phyloP scores from a whole-genome alignment of 169 alveolate species.

The Blepharisma undulans region DNA sequence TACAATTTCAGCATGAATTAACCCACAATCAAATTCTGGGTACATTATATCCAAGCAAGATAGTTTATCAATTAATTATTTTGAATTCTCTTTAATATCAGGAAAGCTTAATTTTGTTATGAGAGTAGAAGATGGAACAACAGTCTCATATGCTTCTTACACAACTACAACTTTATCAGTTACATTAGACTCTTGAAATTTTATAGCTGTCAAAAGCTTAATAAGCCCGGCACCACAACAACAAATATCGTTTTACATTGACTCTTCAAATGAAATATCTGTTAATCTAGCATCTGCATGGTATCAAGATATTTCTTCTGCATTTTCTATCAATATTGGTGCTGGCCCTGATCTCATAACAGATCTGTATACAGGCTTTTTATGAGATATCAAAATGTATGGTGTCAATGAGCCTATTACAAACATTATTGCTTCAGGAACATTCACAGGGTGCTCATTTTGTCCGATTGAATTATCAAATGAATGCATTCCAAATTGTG shows the following conservation, averaged over 20 bases:
- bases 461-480: neutral
- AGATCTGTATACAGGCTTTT: neutral
- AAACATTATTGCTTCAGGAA: neutral
- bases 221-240: neutral
- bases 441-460: neutral
- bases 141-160: too few relatives aligned
- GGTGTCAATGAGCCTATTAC: neutral
- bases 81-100: neutral
- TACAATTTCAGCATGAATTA: neutral
- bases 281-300: too few relatives aligned
- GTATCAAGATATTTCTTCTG: too few relatives aligned
- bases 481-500: neutral
- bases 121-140: too few relatives aligned
- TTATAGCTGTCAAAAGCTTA: neutral
- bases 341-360: too few relatives aligned
- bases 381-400: neutral
- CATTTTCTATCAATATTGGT: too few relatives aligned
- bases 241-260: too few relatives aligned
- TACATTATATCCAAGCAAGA: neutral
- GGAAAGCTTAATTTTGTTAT: too few relatives aligned
- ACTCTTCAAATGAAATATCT: too few relatives aligned
- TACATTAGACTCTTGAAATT: neutral
- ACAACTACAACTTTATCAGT: neutral
- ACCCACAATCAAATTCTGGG: neutral
- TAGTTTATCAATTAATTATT: neutral